Evolutionary conservation across 2,329 filamentous ascomycete genomes (phyloP), one percentile per base, ranked within the genome.

Genomic region (Parafenestella ontariensis): DNA sequence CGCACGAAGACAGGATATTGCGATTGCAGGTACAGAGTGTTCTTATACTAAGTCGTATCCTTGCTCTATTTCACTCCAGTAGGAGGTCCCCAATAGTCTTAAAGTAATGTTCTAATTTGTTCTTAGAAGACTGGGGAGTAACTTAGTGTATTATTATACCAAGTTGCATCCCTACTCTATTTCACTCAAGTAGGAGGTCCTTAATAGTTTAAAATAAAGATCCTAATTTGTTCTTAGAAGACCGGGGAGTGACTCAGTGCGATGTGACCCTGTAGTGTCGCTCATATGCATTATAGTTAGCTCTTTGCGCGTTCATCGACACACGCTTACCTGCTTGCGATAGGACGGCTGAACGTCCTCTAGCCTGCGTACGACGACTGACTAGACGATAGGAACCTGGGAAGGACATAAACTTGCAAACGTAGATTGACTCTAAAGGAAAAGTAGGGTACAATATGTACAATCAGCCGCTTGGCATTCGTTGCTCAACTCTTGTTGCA

Each of bases 391-490:
- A 13, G 31, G 13, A 18, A 28, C 29, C 3, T 11, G 24, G 24
- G 24, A 28, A 43, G n/a, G 13, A 5, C 24, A 5, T 49, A 53
- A 57, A 59, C 52, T 52, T 59, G 48, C 50, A 59, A 48, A 61
- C 41, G 40, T 59, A 57, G 44, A 58, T 66, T 61, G 56, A 63
- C 46, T 58, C 26, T 50, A 6, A 34, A 59, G 53, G 59, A 46
- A 57, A 62, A 51, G 46, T 58, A 66, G 56, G 56, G 61, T 64
- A 65, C 66, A 67, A 36, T 69, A 69, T 69, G 62, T 68, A 69
- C 65, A 69, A 47, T 56, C 41, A 42, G 48, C 52, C 52, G 45
- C 26, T 26, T 29, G 24, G 29, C 43, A 44, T 18, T 21, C n/a
- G 28, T 40, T 47, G 29, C 44, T 11, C 13, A 33, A 23, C 2